Base-by-base conservation (phyloP, 495 filamentous ascomycete genomes). In the Penicillium odoratum region DNA sequence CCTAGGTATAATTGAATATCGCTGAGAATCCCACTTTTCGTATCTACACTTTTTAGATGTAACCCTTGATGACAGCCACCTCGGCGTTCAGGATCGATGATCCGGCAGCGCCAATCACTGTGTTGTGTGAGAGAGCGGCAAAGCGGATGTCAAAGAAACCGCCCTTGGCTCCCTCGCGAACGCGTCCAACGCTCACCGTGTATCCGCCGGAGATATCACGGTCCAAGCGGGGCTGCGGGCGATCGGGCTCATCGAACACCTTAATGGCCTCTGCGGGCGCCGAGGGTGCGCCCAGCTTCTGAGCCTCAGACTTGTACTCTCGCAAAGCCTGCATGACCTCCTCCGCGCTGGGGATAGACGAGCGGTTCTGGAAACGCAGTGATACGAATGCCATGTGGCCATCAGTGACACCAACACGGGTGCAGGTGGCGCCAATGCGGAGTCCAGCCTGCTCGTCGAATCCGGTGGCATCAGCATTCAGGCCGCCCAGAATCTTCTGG, bases 31-130 rank as follows among this genome's bases (percentile, higher is more conserved):
- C 48, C 61, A 65, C 60, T 66, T 61, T 66, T 64, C 55, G 51
- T 61, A 57, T 55, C 7, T 51, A 64, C 13, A 29, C 64, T 76
- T 16, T 40, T 40, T 82, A 93, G 60, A 92, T 79, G 62, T 86
- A 90, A 8, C 93, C 94, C 76, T 92, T 95, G 49, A 97, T 82
- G 26, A 97, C 85, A 36, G 93, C 93, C 34, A 92, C 91, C 71
- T 97, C 94, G 11, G 92, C 91, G 70, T 97, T 97, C 55, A 98
- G 74, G 69, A 97, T 95, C 15, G 91, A 96, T 8, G 90, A 94
- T 33, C 94, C 94, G 9, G 94, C 92, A 38, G 94, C 94, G 62
- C 93, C 93, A 68, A 98, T 93, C 44, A 98, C 87, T 45, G 93
- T 93, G 69, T 94, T 96, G 70, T 94, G 91, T 53, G 86, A 91